Conservation (phyloP, 768 basidiomycete species). For the Suillus variegatus region DNA sequence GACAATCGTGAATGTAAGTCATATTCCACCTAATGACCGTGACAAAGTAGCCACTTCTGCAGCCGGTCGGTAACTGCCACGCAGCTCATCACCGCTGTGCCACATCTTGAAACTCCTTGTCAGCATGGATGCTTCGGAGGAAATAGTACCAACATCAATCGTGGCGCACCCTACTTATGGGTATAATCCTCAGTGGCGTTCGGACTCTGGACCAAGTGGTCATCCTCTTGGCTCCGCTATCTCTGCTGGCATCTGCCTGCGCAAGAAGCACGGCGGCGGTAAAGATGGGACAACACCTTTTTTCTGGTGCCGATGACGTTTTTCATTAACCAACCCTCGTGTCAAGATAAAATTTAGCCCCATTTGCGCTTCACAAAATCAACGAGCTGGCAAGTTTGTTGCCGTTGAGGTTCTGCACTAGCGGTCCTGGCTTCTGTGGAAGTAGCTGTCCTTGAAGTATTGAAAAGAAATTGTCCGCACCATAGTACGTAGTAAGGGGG, state of each 20-base stretch:
- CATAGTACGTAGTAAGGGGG: too few species aligned
- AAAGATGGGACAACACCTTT: background rate
- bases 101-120: background rate
- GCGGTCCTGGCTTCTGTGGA: too few species aligned
- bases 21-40: background rate
- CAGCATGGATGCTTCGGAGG: background rate
- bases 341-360: background rate
- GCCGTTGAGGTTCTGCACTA: background rate
- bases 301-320: background rate
- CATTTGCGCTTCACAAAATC: background rate
- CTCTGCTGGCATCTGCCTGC: background rate
- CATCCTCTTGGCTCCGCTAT: background rate
- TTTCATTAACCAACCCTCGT: background rate
- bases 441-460: too few species aligned
- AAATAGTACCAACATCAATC: background rate
- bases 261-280: background rate
- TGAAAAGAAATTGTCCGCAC: too few species aligned
- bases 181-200: background rate
- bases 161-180: background rate
- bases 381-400: background rate
- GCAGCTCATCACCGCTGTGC: background rate
- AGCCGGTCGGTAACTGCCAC: background rate
- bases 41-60: background rate
- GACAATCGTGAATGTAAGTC: background rate
- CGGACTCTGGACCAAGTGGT: background rate